A percentile compares a stretch with the other conserved stretches of the same genome.
Evolutionary conservation across 2,329 filamentous ascomycete species (phyloP).

Genomic region (Alternaria brassicicola): DNA sequence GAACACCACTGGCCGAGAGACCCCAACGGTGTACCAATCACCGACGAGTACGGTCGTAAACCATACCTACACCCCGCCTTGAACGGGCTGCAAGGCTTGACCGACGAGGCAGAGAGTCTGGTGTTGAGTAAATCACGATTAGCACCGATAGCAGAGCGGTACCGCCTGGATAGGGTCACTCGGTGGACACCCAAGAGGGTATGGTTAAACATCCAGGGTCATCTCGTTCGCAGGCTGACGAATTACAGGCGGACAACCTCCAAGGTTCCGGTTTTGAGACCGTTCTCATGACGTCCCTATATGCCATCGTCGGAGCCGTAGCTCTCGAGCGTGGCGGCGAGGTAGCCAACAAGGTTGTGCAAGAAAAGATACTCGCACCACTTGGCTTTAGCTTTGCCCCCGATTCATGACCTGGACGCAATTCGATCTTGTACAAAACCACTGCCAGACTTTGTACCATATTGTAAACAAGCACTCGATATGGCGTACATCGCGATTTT

Average conservation of each 20-base stretch:
- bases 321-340: constrained; percentile 86
- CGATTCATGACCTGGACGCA: constrained; percentile 17
- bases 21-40: constrained; percentile 23
- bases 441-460: constrained; percentile 13
- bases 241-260: constrained; percentile 67
- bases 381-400: constrained; percentile 41
- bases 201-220: constrained; percentile 41
- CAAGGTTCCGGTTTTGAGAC: constrained; percentile 73
- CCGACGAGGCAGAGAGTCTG: constrained; percentile 62
- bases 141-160: constrained; percentile 68
- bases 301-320: constrained; percentile 86
- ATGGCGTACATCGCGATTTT: constrained; percentile 1
- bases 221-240: not conserved
- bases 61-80: constrained; percentile 75
- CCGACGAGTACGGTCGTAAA: constrained; percentile 57
- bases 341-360: constrained; percentile 74
- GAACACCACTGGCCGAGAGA: constrained; percentile 31
- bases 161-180: constrained; percentile 75
- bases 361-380: constrained; percentile 73
- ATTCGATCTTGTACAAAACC: constrained; percentile 14
- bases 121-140: constrained; percentile 70
- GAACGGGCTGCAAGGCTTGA: constrained; percentile 75
- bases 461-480: constrained; percentile 16
- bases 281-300: constrained; percentile 77
- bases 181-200: constrained; percentile 90